Percentiles rank a stretch among this genome's conserved stretches.
Evolutionary conservation across 805 yeast species (phyloP).

Genomic region (Tetrapisispora iriomotensis): DNA sequence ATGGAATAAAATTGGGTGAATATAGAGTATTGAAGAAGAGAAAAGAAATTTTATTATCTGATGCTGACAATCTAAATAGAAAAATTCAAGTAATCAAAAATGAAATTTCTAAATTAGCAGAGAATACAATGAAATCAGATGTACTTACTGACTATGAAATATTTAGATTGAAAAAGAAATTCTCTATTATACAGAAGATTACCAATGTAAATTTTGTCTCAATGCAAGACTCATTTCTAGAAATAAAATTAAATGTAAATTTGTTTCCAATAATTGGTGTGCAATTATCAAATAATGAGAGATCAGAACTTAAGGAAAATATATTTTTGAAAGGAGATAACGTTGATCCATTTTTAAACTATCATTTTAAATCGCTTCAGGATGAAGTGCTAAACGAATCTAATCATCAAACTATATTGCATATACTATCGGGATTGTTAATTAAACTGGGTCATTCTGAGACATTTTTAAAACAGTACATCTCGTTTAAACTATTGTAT

Average conservation of each 20-base stretch:
- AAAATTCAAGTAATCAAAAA: not conserved
- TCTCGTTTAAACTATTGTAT: slow-evolving; percentile 11
- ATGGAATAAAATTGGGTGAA: slow-evolving; percentile 8
- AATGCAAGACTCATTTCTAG: slow-evolving; percentile 6
- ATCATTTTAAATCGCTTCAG: not conserved
- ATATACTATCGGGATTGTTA: not conserved
- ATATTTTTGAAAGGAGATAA: not conserved
- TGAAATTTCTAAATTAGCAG: not conserved
- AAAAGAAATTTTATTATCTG: slow-evolving; percentile 1
- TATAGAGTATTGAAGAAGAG: slow-evolving; percentile 4
- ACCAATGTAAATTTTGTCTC: slow-evolving; percentile 11
- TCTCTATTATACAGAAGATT: slow-evolving; percentile 7
- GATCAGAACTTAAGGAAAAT: not conserved
- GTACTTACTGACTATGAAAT: slow-evolving; percentile 1
- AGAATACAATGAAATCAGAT: not conserved
- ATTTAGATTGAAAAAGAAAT: slow-evolving; percentile 6
- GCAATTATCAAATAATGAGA: not conserved
- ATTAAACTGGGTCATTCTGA: slow-evolving; percentile 3
- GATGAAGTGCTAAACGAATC: not conserved
- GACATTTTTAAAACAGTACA: slow-evolving; percentile 9
- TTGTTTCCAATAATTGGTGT: not conserved
- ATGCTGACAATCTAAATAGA: slow-evolving; percentile 2
- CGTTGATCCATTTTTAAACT: not conserved
- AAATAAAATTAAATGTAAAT: slow-evolving; percentile 2
- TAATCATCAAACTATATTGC: not conserved